These are phyloP conservation scores for Nannizziopsis arthrosporioides DNA, from an alignment of 2,329 filamentous ascomycete species.

Conservation along the genomic window DNA sequence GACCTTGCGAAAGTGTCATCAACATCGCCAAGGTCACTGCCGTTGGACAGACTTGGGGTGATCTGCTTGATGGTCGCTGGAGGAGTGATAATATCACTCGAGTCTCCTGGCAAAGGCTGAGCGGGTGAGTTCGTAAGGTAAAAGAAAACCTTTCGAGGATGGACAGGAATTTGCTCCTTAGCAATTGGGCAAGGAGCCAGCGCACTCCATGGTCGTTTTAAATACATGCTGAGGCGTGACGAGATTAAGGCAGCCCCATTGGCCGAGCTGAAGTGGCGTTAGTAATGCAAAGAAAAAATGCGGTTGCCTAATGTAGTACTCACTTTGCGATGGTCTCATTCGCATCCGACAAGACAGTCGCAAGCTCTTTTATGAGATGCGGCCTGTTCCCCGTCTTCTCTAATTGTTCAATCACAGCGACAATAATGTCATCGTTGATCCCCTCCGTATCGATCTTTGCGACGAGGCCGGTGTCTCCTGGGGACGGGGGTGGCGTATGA, in stretches of 20 bases:
- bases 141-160: constrained; percentile 92
- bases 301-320: constrained; percentile 27
- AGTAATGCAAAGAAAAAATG: constrained; percentile 15
- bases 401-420: constrained; percentile 76
- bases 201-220: constrained; percentile 76
- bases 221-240: constrained; percentile 75
- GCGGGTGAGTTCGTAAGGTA: constrained; percentile 82
- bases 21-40: constrained; percentile 37
- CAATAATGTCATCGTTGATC: constrained; percentile 91
- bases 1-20: constrained; percentile 52
- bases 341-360: constrained; percentile 61
- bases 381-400: constrained; percentile 84
- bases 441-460: constrained; percentile 63
- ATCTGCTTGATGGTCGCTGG: constrained; percentile 51
- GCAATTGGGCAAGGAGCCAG: constrained; percentile 73
- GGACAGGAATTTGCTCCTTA: constrained; percentile 83
- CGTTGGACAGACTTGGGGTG: constrained; percentile 70
- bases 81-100: constrained; percentile 41
- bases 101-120: constrained; percentile 62
- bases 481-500: constrained; percentile 71
- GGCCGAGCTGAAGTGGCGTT: constrained; percentile 57
- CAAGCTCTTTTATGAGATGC: constrained; percentile 88
- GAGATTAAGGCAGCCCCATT: constrained; percentile 94
- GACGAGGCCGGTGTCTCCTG: constrained; percentile 34
- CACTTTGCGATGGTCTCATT: constrained; percentile 86